A percentile compares a stretch with the other conserved stretches of the same genome.
Evolutionary conservation across 2,329 filamentous ascomycete species (phyloP).

Genomic region (Ophiostoma tasmaniense): DNA sequence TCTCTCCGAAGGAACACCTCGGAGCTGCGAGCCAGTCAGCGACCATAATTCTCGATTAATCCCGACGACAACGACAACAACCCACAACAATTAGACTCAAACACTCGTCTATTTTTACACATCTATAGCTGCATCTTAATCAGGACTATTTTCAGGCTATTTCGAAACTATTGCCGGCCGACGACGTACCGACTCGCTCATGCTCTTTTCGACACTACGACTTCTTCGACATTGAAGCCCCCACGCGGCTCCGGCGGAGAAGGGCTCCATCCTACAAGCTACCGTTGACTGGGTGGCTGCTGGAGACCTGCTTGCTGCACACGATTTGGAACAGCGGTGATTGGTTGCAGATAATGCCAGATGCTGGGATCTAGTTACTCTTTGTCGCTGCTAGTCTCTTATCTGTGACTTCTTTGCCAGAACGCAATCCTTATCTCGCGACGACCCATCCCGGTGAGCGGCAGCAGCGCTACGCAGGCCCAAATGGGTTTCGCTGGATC

Average conservation of each 20-base stretch:
- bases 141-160: neutral
- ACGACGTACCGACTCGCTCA: neutral
- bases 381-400: neutral
- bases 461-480: neutral
- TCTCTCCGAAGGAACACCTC: neutral
- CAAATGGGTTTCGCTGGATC: neutral
- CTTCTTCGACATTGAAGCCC: neutral
- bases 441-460: neutral
- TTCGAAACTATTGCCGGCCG: neutral
- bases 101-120: neutral
- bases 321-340: neutral
- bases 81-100: neutral
- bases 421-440: neutral
- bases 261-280: neutral
- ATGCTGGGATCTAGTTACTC: no score
- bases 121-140: neutral
- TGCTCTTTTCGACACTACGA: neutral
- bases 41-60: neutral
- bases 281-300: neutral
- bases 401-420: neutral
- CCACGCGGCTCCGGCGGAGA: neutral
- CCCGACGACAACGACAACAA: neutral
- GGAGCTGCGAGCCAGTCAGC: neutral
- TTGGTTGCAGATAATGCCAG: constrained; percentile 1
- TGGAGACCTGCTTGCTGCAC: neutral